Evolutionary conservation across 805 yeast genomes (phyloP).

Genomic region (Lachancea fermentati): DNA sequence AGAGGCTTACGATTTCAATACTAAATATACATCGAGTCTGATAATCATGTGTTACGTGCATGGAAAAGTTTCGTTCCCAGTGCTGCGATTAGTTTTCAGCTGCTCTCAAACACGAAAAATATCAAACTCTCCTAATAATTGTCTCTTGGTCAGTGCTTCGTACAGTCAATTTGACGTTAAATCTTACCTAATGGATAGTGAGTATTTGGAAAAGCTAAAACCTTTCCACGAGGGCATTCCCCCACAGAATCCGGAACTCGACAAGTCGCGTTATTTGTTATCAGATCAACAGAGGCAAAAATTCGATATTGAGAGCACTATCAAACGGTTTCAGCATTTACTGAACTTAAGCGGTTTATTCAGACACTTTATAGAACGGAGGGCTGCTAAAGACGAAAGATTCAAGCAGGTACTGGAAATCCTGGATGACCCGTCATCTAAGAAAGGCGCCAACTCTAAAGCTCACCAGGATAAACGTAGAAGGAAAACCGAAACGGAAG

Average conservation of each 20-base stretch:
- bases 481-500: conserved; percentile 71
- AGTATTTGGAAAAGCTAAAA: conserved; percentile 22
- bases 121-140: not conserved
- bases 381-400: conserved; percentile 55
- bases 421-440: conserved; percentile 20
- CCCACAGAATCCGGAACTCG: conserved; percentile 17
- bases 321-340: conserved; percentile 61
- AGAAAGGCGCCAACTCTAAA: conserved; percentile 12
- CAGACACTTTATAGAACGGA: conserved; percentile 60
- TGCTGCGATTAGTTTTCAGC: not conserved
- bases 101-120: not conserved
- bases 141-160: not conserved
- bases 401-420: conserved; percentile 48
- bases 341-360: conserved; percentile 61
- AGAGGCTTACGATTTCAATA: no score
- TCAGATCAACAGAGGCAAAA: conserved; percentile 16
- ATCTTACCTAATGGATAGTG: conserved; percentile 10
- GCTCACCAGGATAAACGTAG: conserved; percentile 40
- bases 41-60: no score
- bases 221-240: conserved; percentile 24
- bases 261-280: conserved; percentile 24
- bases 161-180: no score
- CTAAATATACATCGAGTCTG: no score
- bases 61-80: not conserved
- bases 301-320: conserved; percentile 54